Conservation (phyloP, 2,329 filamentous ascomycete species). For the Alternaria arborescens region DNA sequence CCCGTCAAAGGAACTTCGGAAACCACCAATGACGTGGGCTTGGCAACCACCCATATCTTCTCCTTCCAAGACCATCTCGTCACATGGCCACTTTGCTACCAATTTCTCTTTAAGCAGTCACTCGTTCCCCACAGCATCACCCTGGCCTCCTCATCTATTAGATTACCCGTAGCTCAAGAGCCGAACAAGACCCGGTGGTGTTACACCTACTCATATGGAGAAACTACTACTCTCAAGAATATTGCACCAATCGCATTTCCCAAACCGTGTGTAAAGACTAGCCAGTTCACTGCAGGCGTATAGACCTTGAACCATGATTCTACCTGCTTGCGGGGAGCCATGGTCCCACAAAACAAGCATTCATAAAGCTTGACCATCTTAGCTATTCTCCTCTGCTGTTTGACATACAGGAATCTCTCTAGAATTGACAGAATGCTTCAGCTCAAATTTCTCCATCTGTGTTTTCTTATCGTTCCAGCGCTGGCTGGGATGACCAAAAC, state of each 20-base stretch:
- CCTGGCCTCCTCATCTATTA: slow-evolving; percentile 2
- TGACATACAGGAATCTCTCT: slow-evolving; percentile 4
- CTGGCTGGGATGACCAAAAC: slow-evolving; percentile 35
- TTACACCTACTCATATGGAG: not conserved
- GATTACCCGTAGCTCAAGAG: slow-evolving; percentile 12
- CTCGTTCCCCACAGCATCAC: not conserved
- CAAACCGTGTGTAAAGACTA: not conserved
- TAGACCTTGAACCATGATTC: not conserved
- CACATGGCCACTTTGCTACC: not conserved
- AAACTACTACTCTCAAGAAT: not conserved
- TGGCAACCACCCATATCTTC: slow-evolving; percentile 4
- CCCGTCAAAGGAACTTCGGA: slow-evolving; percentile 5
- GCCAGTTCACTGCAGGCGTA: not conserved
- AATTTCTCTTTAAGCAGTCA: not conserved
- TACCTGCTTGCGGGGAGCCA: slow-evolving; percentile 2
- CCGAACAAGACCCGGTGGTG: slow-evolving; percentile 3
- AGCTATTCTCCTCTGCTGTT: not conserved
- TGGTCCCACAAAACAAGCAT: slow-evolving; percentile 20
- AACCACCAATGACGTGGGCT: slow-evolving; percentile 17
- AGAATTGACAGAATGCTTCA: slow-evolving; percentile 20
- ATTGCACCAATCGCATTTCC: slow-evolving; percentile 11
- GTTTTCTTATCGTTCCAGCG: slow-evolving; percentile 18
- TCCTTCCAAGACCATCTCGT: not conserved
- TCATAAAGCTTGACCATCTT: slow-evolving; percentile 21
- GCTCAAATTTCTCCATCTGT: slow-evolving; percentile 1